These are phyloP conservation scores for Thalassiosira mediterranea DNA, from an alignment of 352 stramenopile genomes.

Conservation along the genomic window DNA sequence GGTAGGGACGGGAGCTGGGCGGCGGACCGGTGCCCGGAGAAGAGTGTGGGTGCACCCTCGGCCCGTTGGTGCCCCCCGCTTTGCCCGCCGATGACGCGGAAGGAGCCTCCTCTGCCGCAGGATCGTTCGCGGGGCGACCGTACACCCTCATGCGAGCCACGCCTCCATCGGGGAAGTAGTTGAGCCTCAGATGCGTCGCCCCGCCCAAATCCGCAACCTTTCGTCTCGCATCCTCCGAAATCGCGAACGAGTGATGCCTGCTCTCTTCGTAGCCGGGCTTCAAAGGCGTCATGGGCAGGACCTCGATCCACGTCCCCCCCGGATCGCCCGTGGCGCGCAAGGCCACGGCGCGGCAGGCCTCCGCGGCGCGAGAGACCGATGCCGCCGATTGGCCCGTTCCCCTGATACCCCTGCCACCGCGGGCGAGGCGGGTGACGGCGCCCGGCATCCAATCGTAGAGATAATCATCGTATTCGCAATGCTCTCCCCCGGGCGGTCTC, in stretches of 20 bases:
- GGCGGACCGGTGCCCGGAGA: constrained; percentile 9
- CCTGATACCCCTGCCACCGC: constrained; percentile 51
- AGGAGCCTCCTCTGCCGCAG: background rate
- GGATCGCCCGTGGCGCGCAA: constrained; percentile 7
- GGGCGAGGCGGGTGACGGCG: constrained; percentile 50
- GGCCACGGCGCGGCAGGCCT: constrained; percentile 36
- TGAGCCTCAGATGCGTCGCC: constrained; percentile 89
- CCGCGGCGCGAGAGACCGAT: constrained; percentile 46
- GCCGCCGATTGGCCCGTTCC: constrained; percentile 50
- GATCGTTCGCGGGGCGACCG: constrained; percentile 14
- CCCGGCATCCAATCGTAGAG: constrained; percentile 52
- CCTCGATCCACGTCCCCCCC: constrained; percentile 57
- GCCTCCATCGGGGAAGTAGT: constrained; percentile 88
- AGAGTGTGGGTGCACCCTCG: constrained; percentile 23
- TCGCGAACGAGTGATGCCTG: constrained; percentile 87
- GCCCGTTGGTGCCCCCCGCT: background rate
- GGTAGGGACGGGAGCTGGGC: constrained; percentile 30
- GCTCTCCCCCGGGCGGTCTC: constrained; percentile 31
- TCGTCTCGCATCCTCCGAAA: constrained; percentile 45
- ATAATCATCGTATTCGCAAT: constrained; percentile 33
- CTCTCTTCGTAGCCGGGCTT: constrained; percentile 88
- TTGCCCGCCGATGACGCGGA: background rate
- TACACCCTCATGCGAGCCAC: constrained; percentile 84
- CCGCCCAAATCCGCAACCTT: constrained; percentile 44
- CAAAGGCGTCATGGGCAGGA: constrained; percentile 72